A percentile compares a stretch with the other conserved stretches of the same genome.
Evolutionary conservation across 495 filamentous ascomycete species (phyloP).

Genomic region (Trypethelium eluteriae): DNA sequence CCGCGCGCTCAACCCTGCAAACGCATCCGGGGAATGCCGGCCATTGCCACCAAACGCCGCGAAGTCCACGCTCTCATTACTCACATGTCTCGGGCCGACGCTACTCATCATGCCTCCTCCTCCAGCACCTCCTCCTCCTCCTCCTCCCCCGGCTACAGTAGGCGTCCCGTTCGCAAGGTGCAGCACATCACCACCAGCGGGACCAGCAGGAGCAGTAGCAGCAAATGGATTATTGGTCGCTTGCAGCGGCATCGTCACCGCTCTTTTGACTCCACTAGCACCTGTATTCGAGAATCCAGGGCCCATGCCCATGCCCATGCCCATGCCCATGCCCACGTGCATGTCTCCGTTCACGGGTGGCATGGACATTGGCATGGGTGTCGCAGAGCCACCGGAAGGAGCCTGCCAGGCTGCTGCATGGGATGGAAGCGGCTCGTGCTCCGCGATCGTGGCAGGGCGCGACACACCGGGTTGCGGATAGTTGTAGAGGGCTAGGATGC

Average conservation of each 20-base stretch:
- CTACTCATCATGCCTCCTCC: constrained; percentile 12
- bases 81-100: constrained; percentile 50
- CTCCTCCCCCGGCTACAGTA: background rate
- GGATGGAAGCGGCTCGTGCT: constrained; percentile 24
- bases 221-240: constrained; percentile 33
- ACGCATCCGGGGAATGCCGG: constrained; percentile 90
- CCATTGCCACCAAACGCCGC: constrained; percentile 53
- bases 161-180: constrained; percentile 14
- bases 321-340: background rate
- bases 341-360: constrained; percentile 21
- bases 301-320: too few relatives aligned
- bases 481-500: constrained; percentile 82
- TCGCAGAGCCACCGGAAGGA: constrained; percentile 22
- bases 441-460: constrained; percentile 25
- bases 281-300: constrained; percentile 9
- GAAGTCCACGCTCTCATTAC: constrained; percentile 84
- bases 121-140: constrained; percentile 10
- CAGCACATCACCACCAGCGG: too few relatives aligned
- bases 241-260: constrained; percentile 24
- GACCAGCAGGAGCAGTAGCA: constrained; percentile 13
- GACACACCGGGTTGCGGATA: constrained; percentile 62
- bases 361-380: constrained; percentile 13
- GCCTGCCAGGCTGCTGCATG: constrained; percentile 1
- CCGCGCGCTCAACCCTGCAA: constrained; percentile 81
- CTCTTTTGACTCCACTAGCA: constrained; percentile 21